phyloP scores from a whole-genome alignment of 352 stramenopile genomes.

The Globisporangium rhizosaccharum region DNA sequence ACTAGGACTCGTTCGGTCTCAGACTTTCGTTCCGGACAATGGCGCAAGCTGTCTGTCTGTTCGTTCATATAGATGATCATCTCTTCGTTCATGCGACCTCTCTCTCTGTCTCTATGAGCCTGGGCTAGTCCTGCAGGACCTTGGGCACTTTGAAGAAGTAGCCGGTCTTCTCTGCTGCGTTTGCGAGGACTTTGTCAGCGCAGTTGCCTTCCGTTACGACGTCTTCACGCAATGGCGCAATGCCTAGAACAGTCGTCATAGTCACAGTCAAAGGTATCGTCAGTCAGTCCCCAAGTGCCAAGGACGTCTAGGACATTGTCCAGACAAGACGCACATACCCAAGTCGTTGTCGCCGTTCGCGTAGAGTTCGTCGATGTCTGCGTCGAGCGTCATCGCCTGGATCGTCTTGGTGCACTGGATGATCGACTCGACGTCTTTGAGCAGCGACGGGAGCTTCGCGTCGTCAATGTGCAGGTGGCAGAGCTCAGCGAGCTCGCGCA shows the following conservation, averaged over 20 bases:
- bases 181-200: conserved; percentile 63
- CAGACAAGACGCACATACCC: conserved; percentile 14
- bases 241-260: conserved; percentile 9
- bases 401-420: conserved; percentile 87
- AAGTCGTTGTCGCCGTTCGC: conserved; percentile 51
- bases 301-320: not conserved
- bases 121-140: conserved; percentile 68
- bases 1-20: conserved; percentile 8
- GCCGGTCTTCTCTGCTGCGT: conserved; percentile 66
- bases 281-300: not conserved
- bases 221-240: conserved; percentile 66
- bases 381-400: conserved; percentile 72
- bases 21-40: too few relatives aligned
- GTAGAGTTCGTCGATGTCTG: conserved; percentile 83
- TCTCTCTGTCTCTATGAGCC: too few relatives aligned
- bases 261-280: not conserved
- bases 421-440: conserved; percentile 82
- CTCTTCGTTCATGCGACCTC: too few relatives aligned
- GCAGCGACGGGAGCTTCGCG: conserved; percentile 55
- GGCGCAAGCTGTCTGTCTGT: too few relatives aligned
- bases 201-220: conserved; percentile 72
- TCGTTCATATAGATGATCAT: conserved; percentile 6
- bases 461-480: conserved; percentile 80
- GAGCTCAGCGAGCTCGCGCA: conserved; percentile 73
- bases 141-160: conserved; percentile 88